phyloP scores from a whole-genome alignment of 2,329 filamentous ascomycete genomes.

The Celoporthe dispersa region DNA sequence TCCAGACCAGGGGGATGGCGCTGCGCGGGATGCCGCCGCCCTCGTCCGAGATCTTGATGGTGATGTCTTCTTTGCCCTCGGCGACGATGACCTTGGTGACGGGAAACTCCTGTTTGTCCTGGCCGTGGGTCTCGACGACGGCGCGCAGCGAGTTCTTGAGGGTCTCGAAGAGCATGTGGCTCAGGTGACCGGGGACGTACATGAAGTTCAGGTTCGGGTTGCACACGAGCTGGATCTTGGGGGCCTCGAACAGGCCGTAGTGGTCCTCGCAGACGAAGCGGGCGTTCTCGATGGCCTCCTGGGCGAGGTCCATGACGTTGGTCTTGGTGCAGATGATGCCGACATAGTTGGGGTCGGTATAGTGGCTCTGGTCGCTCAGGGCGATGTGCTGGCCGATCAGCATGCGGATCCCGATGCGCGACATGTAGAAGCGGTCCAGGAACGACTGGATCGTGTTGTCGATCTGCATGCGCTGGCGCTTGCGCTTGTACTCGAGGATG shows the following conservation, averaged over 20 bases:
- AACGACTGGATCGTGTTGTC: conserved; percentile 97
- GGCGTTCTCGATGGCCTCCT: conserved; percentile 97
- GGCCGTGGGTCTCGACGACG: conserved; percentile 92
- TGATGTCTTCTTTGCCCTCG: conserved; percentile 97
- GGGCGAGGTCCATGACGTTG: conserved; percentile 90
- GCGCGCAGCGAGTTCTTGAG: conserved; percentile 97
- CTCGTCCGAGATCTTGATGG: conserved; percentile 97
- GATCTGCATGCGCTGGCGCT: conserved; percentile 95
- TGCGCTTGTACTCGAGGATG: conserved; percentile 97
- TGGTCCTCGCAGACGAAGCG: conserved; percentile 99
- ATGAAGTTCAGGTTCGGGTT: conserved; percentile 95
- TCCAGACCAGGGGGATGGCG: conserved; percentile 97
- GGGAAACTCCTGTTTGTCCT: conserved; percentile 94
- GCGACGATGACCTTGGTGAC: conserved; percentile 97
- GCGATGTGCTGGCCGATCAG: conserved; percentile 98
- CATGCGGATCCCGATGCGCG: conserved; percentile 98
- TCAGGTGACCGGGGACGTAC: conserved; percentile 98
- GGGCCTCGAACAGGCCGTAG: conserved; percentile 95
- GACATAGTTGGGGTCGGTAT: conserved; percentile 90
- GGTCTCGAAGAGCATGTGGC: conserved; percentile 99
- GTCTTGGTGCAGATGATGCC: conserved; percentile 99
- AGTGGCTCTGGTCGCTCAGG: conserved; percentile 88
- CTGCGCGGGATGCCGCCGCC: conserved; percentile 93
- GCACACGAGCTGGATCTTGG: conserved; percentile 95
- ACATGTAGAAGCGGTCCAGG: conserved; percentile 99